Percentiles rank a stretch among this genome's conserved stretches.
Conservation (phyloP, 2,329 filamentous ascomycete genomes). For the Alternaria triticina region DNA sequence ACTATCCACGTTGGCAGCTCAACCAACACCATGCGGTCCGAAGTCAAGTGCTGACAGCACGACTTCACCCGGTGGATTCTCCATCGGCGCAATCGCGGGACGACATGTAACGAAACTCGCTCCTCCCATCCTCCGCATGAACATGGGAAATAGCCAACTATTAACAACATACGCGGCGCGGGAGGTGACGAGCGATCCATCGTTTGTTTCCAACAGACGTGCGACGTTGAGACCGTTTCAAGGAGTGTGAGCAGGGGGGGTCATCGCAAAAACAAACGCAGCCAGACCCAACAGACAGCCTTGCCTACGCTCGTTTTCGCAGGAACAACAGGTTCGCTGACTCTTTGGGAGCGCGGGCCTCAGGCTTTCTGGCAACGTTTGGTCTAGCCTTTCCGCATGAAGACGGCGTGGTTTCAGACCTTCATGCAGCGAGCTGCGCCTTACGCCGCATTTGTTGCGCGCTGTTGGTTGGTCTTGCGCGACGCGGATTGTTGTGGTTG, state of each 20-base stretch:
- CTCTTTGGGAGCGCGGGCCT: constrained; percentile 12
- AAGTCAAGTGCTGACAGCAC: not conserved
- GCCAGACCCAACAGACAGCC: constrained; percentile 30
- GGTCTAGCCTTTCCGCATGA: constrained; percentile 19
- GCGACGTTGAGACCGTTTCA: constrained; percentile 39
- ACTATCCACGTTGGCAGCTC: not conserved
- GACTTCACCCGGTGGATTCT: not conserved
- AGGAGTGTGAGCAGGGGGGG: constrained; percentile 18
- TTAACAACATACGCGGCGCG: constrained; percentile 15
- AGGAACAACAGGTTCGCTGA: constrained; percentile 20
- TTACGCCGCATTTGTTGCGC: constrained; percentile 5
- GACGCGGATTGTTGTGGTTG: constrained; percentile 12
- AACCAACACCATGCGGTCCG: not conserved
- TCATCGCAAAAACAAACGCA: constrained; percentile 24
- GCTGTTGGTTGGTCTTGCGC: constrained; percentile 8
- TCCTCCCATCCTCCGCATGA: constrained; percentile 15
- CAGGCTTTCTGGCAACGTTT: not conserved
- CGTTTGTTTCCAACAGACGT: constrained; percentile 31
- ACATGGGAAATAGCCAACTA: constrained; percentile 8
- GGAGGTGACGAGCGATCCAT: constrained; percentile 6
- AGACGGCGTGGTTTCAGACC: constrained; percentile 27
- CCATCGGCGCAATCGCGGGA: not conserved
- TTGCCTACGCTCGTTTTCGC: constrained; percentile 25
- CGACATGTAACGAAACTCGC: constrained; percentile 2
- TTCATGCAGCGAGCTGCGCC: constrained; percentile 11